Evolutionary conservation across 768 basidiomycete genomes (phyloP).

Genomic region (Fomitopsis pulvina): DNA sequence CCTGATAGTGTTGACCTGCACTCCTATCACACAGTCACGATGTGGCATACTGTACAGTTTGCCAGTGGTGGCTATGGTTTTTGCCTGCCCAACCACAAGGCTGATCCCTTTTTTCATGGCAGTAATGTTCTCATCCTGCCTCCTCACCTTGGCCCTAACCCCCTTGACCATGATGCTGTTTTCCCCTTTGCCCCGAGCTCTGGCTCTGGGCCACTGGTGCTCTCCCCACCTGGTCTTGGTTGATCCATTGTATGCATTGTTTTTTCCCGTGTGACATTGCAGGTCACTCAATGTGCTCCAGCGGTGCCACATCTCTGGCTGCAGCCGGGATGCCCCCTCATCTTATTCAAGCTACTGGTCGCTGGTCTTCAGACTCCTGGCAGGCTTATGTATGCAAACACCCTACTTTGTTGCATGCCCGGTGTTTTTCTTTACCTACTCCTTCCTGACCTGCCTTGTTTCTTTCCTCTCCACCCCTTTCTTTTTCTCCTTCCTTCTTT

Average conservation of each 20-base stretch:
- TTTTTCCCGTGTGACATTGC: slow-evolving; percentile 20
- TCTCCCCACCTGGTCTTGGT: slow-evolving; percentile 30
- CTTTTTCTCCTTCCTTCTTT: too few relatives aligned
- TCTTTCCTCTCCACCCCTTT: too few relatives aligned
- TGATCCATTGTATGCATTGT: slow-evolving; percentile 21
- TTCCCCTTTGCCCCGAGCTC: slow-evolving; percentile 24
- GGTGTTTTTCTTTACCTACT: too few relatives aligned
- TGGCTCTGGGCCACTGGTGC: slow-evolving; percentile 27
- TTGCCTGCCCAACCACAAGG: slow-evolving; percentile 32
- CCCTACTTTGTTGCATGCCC: too few relatives aligned
- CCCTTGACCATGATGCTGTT: slow-evolving; percentile 16
- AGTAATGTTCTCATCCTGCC: slow-evolving; percentile 6
- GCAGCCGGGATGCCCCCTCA: slow-evolving; percentile 20
- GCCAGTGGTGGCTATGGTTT: slow-evolving; percentile 7
- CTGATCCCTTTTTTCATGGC: slow-evolving; percentile 24
- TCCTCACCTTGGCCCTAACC: not conserved
- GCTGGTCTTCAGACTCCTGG: slow-evolving; percentile 33
- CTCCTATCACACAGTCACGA: slow-evolving; percentile 15
- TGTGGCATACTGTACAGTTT: slow-evolving; percentile 8
- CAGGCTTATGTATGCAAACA: slow-evolving; percentile 33
- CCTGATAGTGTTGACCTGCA: slow-evolving; percentile 11
- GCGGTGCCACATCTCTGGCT: slow-evolving; percentile 36
- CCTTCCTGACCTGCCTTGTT: too few relatives aligned
- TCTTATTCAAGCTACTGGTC: slow-evolving; percentile 30
- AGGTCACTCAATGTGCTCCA: slow-evolving; percentile 34